Evolutionary conservation across 179 eudicot species (phyloP).

Genomic region (Spinacia oleracea): DNA sequence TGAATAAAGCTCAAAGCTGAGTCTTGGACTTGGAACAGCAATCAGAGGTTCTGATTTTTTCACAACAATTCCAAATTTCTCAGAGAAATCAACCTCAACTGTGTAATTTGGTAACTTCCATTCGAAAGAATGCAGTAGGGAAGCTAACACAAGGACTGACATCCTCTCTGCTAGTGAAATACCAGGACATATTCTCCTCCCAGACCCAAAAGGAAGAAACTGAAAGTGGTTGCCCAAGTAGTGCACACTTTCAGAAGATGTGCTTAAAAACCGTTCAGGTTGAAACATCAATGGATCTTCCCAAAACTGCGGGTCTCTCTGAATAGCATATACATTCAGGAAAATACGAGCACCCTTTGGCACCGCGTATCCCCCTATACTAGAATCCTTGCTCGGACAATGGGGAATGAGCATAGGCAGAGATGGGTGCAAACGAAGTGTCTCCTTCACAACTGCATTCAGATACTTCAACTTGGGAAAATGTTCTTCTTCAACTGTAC

Average conservation of each 20-base stretch:
- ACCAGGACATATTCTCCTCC: conserved; percentile 66
- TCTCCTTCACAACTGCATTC: conserved; percentile 52
- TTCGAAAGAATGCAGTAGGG: conserved; percentile 55
- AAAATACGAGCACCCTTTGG: conserved; percentile 25
- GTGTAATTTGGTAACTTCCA: conserved; percentile 46
- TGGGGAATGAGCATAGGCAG: conserved; percentile 24
- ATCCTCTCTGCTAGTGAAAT: conserved; percentile 54
- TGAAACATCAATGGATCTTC: conserved; percentile 40
- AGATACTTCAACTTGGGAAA: conserved; percentile 41
- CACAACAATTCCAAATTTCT: conserved; percentile 55
- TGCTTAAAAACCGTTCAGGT: conserved; percentile 49
- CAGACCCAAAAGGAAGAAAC: conserved; percentile 61
- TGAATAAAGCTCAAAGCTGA: conserved; percentile 22
- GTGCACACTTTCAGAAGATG: not conserved
- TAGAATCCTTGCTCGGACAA: conserved; percentile 12
- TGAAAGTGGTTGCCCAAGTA: conserved; percentile 32
- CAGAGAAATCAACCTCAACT: conserved; percentile 35
- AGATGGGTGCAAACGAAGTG: conserved; percentile 47
- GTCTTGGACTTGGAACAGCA: conserved; percentile 42
- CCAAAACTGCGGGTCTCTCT: conserved; percentile 61
- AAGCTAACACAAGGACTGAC: conserved; percentile 42
- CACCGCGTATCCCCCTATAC: conserved; percentile 26
- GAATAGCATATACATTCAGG: conserved; percentile 53
- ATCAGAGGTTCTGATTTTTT: conserved; percentile 42
- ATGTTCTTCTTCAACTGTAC: conserved; percentile 50